A percentile compares a stretch with the other conserved stretches of the same genome.
phyloP scores from a whole-genome alignment of 1,284 basidiomycete genomes.

The Hymenochaete sp. region DNA sequence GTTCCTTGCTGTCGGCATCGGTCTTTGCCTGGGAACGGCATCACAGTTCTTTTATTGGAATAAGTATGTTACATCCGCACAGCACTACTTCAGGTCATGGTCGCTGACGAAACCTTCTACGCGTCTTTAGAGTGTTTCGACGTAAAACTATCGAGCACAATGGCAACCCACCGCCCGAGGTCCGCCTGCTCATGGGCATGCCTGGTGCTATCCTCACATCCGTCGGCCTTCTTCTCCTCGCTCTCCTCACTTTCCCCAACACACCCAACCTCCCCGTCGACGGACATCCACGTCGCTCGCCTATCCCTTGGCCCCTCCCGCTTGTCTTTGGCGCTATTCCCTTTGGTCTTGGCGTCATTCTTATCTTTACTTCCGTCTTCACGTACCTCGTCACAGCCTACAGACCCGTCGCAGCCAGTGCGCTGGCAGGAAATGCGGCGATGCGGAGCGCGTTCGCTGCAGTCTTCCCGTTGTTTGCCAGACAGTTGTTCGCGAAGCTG shows the following conservation, averaged over 20 bases:
- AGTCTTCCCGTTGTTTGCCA: constrained; percentile 61
- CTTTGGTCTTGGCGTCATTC: constrained; percentile 51
- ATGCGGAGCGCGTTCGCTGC: constrained; percentile 60
- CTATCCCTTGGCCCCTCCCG: constrained; percentile 70
- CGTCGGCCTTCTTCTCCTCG: constrained; percentile 60
- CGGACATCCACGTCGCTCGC: no score
- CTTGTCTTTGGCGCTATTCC: constrained; percentile 51
- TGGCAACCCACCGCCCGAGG: constrained; percentile 59
- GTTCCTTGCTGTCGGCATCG: constrained; percentile 67
- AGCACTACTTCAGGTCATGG: neutral
- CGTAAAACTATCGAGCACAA: constrained; percentile 27
- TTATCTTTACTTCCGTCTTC: constrained; percentile 60
- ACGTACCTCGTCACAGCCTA: constrained; percentile 67
- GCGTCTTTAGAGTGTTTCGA: constrained; percentile 25
- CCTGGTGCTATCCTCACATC: constrained; percentile 62
- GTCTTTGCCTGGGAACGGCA: constrained; percentile 47
- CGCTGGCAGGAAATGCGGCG: constrained; percentile 67
- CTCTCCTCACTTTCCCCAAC: constrained; percentile 56
- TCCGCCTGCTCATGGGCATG: constrained; percentile 57
- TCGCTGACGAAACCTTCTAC: neutral
- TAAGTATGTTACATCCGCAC: constrained; percentile 27
- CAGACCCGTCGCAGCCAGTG: constrained; percentile 68
- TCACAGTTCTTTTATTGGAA: constrained; percentile 58
- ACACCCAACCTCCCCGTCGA: no score
- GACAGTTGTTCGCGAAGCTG: constrained; percentile 46